Evolutionary conservation across 1,139 yeast species (phyloP), one percentile per base, ranked within the genome.

Genomic region (Scheffersomyces titani): DNA sequence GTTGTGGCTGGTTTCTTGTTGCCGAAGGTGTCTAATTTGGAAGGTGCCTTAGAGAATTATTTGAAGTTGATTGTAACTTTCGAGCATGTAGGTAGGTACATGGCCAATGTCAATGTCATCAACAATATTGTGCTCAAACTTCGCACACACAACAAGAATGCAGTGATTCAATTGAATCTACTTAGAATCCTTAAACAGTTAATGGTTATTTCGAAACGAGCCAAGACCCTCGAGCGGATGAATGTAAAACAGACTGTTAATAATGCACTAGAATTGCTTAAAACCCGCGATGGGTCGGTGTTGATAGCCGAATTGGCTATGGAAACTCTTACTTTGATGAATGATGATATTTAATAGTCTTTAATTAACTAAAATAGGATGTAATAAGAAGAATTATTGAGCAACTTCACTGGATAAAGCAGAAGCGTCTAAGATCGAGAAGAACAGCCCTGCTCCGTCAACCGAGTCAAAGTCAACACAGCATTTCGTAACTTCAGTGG

Each of bases 21-120:
- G 51, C 69, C 74, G 21, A 74, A 72, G 57, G 78, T 77, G 2
- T 75, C 82, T 5, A 80, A 75, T 60, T 59, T 79, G 52, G 84
- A 80, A 60, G 73, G 79, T 5, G 70, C 77, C 0, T 64, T 80
- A 40, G 82, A 78, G 51, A 74, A 69, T 53, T 80, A 76, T 57
- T 68, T 76, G 58, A 75, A 76, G 60, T 66, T 80, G 18, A 60
- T 80, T 44, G 65, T 67, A 2, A 54, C 65, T 6, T 64, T 70
- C 57, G 53, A 57, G 13, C 53, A 57, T 0, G 62, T 78, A 11
- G 65, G 71, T 5, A 56, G 54, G 13, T 53, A 58, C 4, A 70
- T 80, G 75, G 64, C 69, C 52, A 65, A 66, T n/a, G 71, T 68
- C 16, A 58, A 62, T 3, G 62, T 78, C 6, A 60, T 77, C 19